Evolutionary conservation across 169 alveolate species (phyloP), one percentile per base, ranked within the genome.

Genomic region (Babesia gibsoni): DNA sequence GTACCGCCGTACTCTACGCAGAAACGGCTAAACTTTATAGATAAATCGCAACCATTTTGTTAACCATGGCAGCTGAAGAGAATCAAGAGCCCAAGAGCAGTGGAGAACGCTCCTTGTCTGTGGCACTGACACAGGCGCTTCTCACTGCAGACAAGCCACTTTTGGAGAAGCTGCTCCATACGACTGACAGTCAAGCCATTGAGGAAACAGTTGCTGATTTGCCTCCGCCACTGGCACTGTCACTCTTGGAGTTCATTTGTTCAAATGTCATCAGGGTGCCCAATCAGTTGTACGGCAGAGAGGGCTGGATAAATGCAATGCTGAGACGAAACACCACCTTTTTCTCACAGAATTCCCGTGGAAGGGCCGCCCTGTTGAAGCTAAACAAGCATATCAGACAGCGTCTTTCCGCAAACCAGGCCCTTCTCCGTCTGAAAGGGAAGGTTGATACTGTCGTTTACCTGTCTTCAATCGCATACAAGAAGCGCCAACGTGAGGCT

Each of bases 301-400:
- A 79, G 59, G 88, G 88, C 6, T 79, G 88, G 88, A 79, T 79
- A 23, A 79, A 67, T 65, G 48, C 88, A 27, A 36, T 79, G 9
- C 59, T 79, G 64, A 42, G 88, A 10, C 50, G n/a, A 32, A 70
- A 79, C 63, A 41, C 52, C 46, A 23, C 50, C 20, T 53, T 68
- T 42, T 69, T 79, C 53, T 46, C 88, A 23, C 53, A 50, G 16
- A 69, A 69, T 32, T 18, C 50, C 4, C 35, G 63, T 23, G 88
- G 79, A 22, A 68, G 67, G 25, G 75, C 67, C 32, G 54, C 69
- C 7, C 72, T 79, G 59, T 12, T 57, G 30, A 79, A 67, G 63
- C 39, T 79, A 48, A 67, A 69, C 63, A 58, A 49, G 53, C 75
- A 67, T 41, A 59, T 79, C 45, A 37, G 22, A 29, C 43, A 49